Conservation (phyloP, 441 rosid species). For the Mallotus japonicus region DNA sequence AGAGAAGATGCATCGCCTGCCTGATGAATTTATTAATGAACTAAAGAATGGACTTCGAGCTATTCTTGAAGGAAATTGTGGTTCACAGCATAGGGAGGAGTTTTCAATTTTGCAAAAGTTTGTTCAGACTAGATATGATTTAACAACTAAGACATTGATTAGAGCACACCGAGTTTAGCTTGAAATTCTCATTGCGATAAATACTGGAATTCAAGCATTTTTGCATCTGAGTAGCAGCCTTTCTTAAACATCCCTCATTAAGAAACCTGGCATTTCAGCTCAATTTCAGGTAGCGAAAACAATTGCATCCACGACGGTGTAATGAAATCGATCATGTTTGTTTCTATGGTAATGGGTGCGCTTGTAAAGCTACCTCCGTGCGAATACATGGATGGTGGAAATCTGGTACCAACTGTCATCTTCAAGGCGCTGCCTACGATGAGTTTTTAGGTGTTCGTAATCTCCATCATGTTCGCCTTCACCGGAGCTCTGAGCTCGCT, state of each 20-base stretch:
- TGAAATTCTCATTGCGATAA: constrained; percentile 85
- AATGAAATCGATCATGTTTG: too few relatives aligned
- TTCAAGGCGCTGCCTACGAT: too few relatives aligned
- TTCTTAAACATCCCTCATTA: constrained; percentile 81
- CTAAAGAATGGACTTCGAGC: constrained; percentile 69
- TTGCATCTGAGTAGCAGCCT: constrained; percentile 86
- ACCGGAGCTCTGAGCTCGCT: too few relatives aligned
- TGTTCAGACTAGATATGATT: constrained; percentile 74
- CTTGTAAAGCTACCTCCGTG: too few relatives aligned
- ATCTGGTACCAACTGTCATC: too few relatives aligned
- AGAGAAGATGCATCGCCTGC: constrained; percentile 70
- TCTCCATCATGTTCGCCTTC: too few relatives aligned
- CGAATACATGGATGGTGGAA: too few relatives aligned
- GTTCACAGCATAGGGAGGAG: constrained; percentile 76
- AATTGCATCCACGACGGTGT: too few relatives aligned
- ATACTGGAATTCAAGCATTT: constrained; percentile 91
- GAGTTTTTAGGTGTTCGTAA: too few relatives aligned
- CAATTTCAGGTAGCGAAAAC: constrained; percentile 64
- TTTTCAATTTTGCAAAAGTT: constrained; percentile 71
- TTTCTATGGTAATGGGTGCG: too few relatives aligned
- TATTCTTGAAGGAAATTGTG: constrained; percentile 82
- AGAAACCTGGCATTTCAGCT: constrained; percentile 85
- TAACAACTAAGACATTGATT: constrained; percentile 75
- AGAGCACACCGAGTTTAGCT: constrained; percentile 86
- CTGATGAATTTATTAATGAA: constrained; percentile 77